These are phyloP conservation scores for Malassezia slooffiae DNA, from an alignment of 1,284 basidiomycete genomes.

Conservation along the genomic window DNA sequence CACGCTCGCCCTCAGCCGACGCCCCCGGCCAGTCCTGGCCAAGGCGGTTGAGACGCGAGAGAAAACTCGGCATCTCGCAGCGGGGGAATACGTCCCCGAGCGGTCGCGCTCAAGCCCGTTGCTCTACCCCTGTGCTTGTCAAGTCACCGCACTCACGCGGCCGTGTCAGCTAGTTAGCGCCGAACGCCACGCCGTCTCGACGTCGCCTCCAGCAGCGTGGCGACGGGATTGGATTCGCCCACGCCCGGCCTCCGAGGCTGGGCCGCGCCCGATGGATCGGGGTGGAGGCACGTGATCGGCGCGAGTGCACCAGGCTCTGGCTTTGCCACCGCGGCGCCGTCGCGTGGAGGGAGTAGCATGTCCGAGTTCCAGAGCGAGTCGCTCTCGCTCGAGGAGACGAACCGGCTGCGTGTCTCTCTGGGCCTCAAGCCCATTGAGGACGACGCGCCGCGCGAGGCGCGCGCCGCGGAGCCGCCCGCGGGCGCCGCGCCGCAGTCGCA, in stretches of 20 bases:
- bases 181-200: too few species aligned
- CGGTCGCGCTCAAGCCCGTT: too few species aligned
- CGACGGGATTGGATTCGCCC: too few species aligned
- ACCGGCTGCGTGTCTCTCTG: conserved; percentile 85
- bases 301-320: background rate
- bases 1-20: too few species aligned
- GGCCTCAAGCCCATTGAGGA: conserved; percentile 79
- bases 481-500: conserved; percentile 7
- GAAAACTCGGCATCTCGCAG: conserved; percentile 14
- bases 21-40: too few species aligned
- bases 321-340: background rate
- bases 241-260: too few species aligned
- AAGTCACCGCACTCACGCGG: too few species aligned
- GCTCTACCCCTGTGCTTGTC: too few species aligned
- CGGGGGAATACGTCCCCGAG: too few species aligned
- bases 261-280: too few species aligned
- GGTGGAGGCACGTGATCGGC: background rate
- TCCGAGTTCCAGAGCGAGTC: conserved; percentile 54
- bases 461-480: conserved; percentile 29
- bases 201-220: too few species aligned
- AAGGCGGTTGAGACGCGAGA: conserved; percentile 8
- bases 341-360: conserved; percentile 18
- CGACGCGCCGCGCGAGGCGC: conserved; percentile 31
- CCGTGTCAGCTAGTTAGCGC: too few species aligned
- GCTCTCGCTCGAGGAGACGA: conserved; percentile 91